Conservation (phyloP, 208 protist species). For the Histomonas meleagridis region DNA sequence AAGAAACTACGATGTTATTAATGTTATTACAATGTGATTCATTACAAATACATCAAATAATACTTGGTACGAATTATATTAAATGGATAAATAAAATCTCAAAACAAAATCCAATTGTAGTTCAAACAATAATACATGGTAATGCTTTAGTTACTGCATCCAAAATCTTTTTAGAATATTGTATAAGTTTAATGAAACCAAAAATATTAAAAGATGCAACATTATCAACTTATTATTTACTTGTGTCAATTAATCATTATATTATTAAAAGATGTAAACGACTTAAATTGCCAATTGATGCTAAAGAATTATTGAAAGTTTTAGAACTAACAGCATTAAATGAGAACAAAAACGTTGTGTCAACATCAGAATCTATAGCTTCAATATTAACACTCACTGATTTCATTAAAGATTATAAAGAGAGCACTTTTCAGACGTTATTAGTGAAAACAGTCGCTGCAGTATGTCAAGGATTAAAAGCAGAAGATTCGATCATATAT, state of each 20-base stretch:
- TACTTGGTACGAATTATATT: not conserved
- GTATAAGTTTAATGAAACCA: not conserved
- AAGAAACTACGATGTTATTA: not conserved
- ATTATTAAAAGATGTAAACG: not conserved
- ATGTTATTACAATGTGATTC: not conserved
- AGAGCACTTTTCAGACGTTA: not conserved
- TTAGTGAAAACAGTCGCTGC: not conserved
- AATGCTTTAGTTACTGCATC: not conserved
- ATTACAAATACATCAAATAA: not conserved
- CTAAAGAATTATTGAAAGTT: not conserved
- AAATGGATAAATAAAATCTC: not conserved
- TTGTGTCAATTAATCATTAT: not conserved
- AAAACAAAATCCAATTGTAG: not conserved
- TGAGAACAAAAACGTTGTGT: not conserved
- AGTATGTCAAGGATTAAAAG: not conserved
- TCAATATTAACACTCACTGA: not conserved
- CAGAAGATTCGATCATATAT: not conserved
- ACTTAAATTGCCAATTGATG: not conserved
- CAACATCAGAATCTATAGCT: not conserved
- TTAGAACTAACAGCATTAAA: not conserved
- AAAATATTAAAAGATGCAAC: not conserved
- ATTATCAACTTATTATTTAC: not conserved
- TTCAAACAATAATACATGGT: not conserved
- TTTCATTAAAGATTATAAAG: not conserved
- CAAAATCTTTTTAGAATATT: not conserved